Evolutionary conservation across 2,329 filamentous ascomycete species (phyloP).

Genomic region (Aspergillus udagawae): DNA sequence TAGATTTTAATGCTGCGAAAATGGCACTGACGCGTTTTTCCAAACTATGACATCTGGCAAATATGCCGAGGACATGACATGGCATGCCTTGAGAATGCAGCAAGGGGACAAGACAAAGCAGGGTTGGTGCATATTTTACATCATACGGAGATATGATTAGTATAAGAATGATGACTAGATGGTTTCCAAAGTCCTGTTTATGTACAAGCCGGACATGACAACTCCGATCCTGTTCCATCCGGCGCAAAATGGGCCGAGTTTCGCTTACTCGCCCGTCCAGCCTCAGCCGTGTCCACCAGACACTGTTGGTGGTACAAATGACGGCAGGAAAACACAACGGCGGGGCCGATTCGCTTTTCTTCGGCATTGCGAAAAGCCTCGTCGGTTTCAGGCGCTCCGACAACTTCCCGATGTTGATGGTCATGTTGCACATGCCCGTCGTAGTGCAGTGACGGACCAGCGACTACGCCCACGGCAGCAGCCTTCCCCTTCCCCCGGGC

Average conservation of each 20-base stretch:
- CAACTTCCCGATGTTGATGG: not conserved
- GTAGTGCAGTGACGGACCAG: constrained; percentile 14
- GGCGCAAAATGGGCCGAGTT: constrained; percentile 14
- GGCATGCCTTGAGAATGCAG: not conserved
- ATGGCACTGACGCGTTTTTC: not conserved
- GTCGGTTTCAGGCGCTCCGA: not conserved
- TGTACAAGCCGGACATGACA: constrained; percentile 38
- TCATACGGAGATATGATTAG: not conserved
- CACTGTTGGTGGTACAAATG: constrained; percentile 48
- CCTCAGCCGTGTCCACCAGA: constrained; percentile 29
- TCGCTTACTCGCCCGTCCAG: constrained; percentile 5
- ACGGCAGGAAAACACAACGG: constrained; percentile 47
- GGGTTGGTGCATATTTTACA: not conserved
- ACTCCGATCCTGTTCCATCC: constrained; percentile 25
- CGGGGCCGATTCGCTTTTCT: constrained; percentile 18
- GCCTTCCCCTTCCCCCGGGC: constrained; percentile 40
- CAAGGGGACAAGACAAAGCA: not conserved
- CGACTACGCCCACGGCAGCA: constrained; percentile 18
- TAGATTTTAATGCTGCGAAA: not conserved
- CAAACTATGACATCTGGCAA: too few relatives aligned
- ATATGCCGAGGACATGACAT: not conserved
- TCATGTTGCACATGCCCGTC: constrained; percentile 13
- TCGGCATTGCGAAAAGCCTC: constrained; percentile 3
- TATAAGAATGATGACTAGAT: not conserved
- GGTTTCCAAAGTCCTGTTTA: constrained; percentile 13